These are phyloP conservation scores for Symbiodinium natans DNA, from an alignment of 73 alveolate species.

Conservation along the genomic window DNA sequence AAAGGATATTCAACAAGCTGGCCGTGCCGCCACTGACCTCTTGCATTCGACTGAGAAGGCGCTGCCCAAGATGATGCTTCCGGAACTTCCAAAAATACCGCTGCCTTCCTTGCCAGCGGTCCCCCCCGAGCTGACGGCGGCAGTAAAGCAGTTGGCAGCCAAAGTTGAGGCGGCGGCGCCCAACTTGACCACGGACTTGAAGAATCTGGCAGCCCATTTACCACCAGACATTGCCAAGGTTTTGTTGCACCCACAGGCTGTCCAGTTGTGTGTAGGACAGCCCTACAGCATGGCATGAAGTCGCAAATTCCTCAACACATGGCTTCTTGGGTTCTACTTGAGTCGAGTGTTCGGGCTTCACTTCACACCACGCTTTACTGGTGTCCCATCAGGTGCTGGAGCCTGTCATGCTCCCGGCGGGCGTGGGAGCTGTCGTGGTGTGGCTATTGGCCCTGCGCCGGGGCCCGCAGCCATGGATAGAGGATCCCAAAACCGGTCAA, in stretches of 20 bases:
- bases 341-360: too few species aligned
- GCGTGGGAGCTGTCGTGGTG: conserved; percentile 72
- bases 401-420: conserved; percentile 71
- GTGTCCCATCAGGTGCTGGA: conserved; percentile 29
- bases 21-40: neutral
- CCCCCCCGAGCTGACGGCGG: conserved; percentile 6
- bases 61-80: neutral
- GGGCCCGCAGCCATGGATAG: conserved; percentile 88
- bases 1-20: neutral
- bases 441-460: conserved; percentile 78
- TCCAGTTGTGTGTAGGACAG: too few species aligned
- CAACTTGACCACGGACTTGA: neutral
- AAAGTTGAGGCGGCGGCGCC: conserved; percentile 31
- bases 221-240: conserved; percentile 61
- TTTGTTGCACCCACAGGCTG: conserved; percentile 51
- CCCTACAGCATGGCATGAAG: too few species aligned
- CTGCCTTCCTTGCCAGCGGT: neutral
- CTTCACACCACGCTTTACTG: too few species aligned
- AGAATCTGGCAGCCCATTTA: conserved; percentile 17
- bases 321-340: too few species aligned
- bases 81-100: neutral
- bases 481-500: conserved; percentile 9
- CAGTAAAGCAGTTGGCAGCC: neutral
- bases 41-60: neutral
- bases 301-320: too few species aligned